Percentiles rank a stretch among this genome's conserved stretches.
Conservation (phyloP, 169 alveolate genomes). For the Eimeria necatrix region DNA sequence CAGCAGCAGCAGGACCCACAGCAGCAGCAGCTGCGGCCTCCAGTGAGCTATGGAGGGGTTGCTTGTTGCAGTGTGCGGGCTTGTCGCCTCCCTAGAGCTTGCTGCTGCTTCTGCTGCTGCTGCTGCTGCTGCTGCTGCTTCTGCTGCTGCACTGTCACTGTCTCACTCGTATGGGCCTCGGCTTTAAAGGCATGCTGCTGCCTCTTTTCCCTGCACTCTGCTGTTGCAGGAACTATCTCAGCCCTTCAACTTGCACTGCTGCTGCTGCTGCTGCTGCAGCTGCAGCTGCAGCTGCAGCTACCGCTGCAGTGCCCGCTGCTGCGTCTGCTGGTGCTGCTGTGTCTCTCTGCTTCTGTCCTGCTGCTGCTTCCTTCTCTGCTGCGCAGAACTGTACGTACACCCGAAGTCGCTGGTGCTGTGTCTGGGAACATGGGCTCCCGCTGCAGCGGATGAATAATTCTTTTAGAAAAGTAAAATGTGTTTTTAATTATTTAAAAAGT, state of each 20-base stretch:
- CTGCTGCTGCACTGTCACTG: neutral
- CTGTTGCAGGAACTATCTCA: no score
- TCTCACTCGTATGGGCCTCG: neutral
- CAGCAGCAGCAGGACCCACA: no score
- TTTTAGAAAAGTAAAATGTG: no score
- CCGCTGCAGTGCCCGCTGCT: neutral
- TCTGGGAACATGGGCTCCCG: no score
- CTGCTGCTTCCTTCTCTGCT: neutral
- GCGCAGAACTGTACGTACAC: no score
- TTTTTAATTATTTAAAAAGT: neutral
- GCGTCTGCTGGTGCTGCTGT: constrained; percentile 22
- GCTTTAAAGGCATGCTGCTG: neutral
- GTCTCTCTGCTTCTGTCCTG: neutral
- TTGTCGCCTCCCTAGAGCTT: neutral
- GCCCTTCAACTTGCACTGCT: no score
- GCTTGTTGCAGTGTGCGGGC: no score
- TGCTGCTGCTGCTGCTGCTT: neutral
- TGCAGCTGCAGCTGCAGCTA: neutral
- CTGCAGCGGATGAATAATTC: no score
- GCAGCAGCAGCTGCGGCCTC: no score
- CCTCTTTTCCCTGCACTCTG: neutral
- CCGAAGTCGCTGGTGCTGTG: no score
- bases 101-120: neutral
- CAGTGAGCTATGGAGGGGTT: no score
- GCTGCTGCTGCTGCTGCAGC: neutral